Percentiles rank a stretch among this genome's conserved stretches.
phyloP scores from a whole-genome alignment of 2,329 filamentous ascomycete genomes.

The Apiospora phragmitis region DNA sequence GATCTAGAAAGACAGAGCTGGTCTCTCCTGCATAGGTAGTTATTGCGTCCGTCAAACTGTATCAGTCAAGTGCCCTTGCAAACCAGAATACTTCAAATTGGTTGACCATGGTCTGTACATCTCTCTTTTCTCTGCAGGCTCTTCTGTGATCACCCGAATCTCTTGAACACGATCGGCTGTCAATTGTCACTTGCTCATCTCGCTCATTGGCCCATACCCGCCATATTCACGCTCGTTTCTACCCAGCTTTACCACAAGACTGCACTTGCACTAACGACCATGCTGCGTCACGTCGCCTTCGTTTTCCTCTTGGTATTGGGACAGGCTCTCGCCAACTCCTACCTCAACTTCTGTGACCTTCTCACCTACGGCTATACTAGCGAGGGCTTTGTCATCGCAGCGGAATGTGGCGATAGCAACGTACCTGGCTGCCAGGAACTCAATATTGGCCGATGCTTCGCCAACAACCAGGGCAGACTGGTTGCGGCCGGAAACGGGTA shows the following conservation, averaged over 20 bases:
- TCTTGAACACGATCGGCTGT: neutral
- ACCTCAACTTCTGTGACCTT: conserved; percentile 1
- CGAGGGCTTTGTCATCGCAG: conserved; percentile 2
- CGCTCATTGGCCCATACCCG: neutral
- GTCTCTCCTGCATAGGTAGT: neutral
- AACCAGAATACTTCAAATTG: neutral
- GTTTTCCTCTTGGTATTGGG: neutral
- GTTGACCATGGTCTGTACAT: neutral
- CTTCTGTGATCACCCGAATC: no score
- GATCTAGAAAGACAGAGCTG: neutral
- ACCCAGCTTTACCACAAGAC: neutral
- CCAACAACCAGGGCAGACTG: conserved; percentile 12
- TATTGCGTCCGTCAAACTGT: neutral
- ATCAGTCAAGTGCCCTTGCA: neutral
- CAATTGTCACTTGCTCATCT: neutral
- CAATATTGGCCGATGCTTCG: conserved; percentile 15
- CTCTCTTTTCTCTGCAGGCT: neutral
- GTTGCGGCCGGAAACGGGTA: conserved; percentile 9
- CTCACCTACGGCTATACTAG: neutral
- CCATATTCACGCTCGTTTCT: neutral
- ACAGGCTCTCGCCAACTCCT: neutral
- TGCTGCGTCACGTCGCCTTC: neutral
- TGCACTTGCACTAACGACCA: neutral
- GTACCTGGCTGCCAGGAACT: conserved; percentile 11
- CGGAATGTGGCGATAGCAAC: conserved; percentile 7